phyloP scores from a whole-genome alignment of 257 asterid species.

The Solanum pennellii region DNA sequence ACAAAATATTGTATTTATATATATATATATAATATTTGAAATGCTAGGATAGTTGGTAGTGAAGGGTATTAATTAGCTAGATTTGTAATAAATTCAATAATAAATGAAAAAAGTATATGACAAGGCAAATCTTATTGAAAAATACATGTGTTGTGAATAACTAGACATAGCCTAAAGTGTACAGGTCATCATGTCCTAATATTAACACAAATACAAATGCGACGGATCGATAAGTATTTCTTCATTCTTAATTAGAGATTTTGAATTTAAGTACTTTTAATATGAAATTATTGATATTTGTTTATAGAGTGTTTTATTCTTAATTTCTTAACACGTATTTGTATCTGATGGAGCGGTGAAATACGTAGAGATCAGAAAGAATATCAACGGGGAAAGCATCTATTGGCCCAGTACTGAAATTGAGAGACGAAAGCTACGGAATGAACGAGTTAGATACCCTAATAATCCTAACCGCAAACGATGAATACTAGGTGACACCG shows the following conservation, averaged over 20 bases:
- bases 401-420: no score
- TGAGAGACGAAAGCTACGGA: no score
- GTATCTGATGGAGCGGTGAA: accelerated
- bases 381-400: accelerated
- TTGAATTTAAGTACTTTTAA: no score
- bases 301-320: accelerated
- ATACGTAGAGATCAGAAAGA: no score
- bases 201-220: neutral
- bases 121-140: neutral
- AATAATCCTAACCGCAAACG: no score
- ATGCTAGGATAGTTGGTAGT: neutral
- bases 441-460: no score
- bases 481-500: no score
- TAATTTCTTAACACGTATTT: no score
- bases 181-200: neutral
- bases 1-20: neutral
- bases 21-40: no score
- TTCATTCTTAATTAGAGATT: no score
- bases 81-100: neutral
- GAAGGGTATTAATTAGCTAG: neutral
- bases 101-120: neutral
- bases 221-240: neutral
- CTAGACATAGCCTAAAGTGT: neutral
- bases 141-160: neutral
- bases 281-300: no score